A percentile compares a stretch with the other conserved stretches of the same genome.
Evolutionary conservation across 2,329 filamentous ascomycete genomes (phyloP).

Genomic region (Chlorencoelia australis): DNA sequence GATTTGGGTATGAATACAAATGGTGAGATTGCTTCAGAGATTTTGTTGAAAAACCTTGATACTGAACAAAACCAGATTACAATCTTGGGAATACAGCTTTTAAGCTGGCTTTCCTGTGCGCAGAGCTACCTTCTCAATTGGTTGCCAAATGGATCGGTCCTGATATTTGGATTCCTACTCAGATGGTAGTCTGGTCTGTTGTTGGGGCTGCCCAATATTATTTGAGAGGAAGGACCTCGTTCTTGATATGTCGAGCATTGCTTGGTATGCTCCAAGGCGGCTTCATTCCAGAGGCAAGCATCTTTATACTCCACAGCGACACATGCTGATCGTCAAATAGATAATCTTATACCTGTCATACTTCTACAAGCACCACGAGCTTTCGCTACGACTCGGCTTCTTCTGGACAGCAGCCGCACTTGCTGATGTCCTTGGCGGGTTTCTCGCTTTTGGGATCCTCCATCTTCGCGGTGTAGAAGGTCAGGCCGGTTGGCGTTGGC

Average conservation of each 20-base stretch:
- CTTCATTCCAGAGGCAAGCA: conserved; percentile 31
- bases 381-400: conserved; percentile 18
- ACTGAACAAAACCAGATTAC: conserved; percentile 26
- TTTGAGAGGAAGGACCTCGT: conserved; percentile 27
- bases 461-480: conserved; percentile 17
- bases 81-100: conserved; percentile 39
- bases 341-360: conserved; percentile 22
- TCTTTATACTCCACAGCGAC: conserved; percentile 35
- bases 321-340: conserved; percentile 31
- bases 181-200: conserved; percentile 43
- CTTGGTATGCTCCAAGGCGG: conserved; percentile 22
- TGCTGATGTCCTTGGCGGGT: conserved; percentile 16
- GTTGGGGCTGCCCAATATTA: conserved; percentile 40
- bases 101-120: conserved; percentile 23
- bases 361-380: conserved; percentile 22
- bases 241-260: conserved; percentile 15
- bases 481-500: conserved; percentile 32
- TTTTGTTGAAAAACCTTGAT: background rate
- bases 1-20: conserved; percentile 39
- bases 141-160: conserved; percentile 38
- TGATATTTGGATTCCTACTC: conserved; percentile 41
- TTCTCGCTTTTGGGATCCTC: conserved; percentile 20
- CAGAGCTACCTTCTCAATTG: conserved; percentile 47
- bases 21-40: conserved; percentile 21
- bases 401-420: conserved; percentile 19